These are phyloP conservation scores for Mucor irregularis DNA, from an alignment of 371 early-diverging fungal genomes.

Conservation along the genomic window DNA sequence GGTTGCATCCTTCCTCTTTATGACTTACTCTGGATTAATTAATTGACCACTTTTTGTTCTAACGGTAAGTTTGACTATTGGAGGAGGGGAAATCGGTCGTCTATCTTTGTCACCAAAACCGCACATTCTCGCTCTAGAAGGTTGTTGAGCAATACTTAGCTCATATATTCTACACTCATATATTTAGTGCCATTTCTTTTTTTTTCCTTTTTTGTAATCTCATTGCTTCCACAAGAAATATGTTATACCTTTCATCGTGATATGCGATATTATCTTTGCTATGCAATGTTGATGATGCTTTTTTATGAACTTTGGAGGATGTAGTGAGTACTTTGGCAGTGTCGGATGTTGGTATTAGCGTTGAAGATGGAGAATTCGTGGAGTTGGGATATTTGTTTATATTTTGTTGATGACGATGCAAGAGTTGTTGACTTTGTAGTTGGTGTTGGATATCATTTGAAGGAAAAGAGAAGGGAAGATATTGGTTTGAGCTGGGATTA, in stretches of 20 bases:
- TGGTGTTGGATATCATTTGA: neutral
- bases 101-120: conserved; percentile 80
- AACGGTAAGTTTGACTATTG: conserved; percentile 47
- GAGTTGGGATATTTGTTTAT: neutral
- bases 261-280: neutral
- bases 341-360: neutral
- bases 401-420: neutral
- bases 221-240: too few species aligned
- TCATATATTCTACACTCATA: conserved; percentile 21
- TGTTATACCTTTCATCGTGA: neutral
- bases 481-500: neutral
- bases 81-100: conserved; percentile 61
- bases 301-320: neutral
- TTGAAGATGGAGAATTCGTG: neutral
- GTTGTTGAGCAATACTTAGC: conserved; percentile 63
- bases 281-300: neutral
- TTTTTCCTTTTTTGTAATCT: too few species aligned
- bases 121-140: conserved; percentile 82
- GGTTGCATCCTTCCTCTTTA: neutral
- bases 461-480: neutral
- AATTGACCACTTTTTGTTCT: conserved; percentile 30
- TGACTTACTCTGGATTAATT: conserved; percentile 37
- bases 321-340: neutral
- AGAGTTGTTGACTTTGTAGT: conserved; percentile 1
- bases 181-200: neutral